Evolutionary conservation across 352 stramenopile genomes (phyloP), one percentile per base, ranked within the genome.

Genomic region (Phytophthora brassicae): DNA sequence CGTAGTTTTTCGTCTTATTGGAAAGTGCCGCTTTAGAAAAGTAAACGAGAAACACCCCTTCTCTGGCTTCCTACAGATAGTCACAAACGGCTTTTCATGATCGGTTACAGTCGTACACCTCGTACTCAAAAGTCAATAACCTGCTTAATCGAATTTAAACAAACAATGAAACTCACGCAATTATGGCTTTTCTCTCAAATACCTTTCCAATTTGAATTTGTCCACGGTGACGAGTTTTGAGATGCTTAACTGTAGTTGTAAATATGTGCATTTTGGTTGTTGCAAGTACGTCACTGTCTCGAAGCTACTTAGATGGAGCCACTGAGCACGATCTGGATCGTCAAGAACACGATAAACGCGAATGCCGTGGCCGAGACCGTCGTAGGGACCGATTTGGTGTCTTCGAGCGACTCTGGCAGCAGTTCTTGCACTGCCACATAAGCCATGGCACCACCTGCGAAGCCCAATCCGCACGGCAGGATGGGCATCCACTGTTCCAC

Each of bases 401-500:
- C 85, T 70, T 94, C 85, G 7, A 94, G 68, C 22, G 85, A 94
- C 50, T 94, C 85, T 9, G 85, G 85, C 33, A 92, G 60, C 33
- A 96, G 52, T 48, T 96, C 86, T 42, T 89, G 76, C 44, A 98
- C 79, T 4, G 95, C 96, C 20, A 99, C 96, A 73, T 94, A 99
- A 33, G 87, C 90, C 97, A 99, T 99, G 1, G 96, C 97, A 43
- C 96, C 97, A 35, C 95, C 96, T 1, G 97, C 97, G 74, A 99
- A 99, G 26, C 97, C 97, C 31, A 99, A 72, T 13, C 96, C 97
- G 24, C 96, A 88, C 3, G 97, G 96, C 14, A 99, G 74, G 35
- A 99, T 90, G 0, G 93, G 91, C 56, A 98, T 78, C 75, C 98
- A 99, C 43, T 88, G 78, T 61, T 92, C 83, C 24, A 92, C 83